Base-by-base conservation (phyloP, 2,329 filamentous ascomycete species). In the Exophiala dermatitidis region DNA sequence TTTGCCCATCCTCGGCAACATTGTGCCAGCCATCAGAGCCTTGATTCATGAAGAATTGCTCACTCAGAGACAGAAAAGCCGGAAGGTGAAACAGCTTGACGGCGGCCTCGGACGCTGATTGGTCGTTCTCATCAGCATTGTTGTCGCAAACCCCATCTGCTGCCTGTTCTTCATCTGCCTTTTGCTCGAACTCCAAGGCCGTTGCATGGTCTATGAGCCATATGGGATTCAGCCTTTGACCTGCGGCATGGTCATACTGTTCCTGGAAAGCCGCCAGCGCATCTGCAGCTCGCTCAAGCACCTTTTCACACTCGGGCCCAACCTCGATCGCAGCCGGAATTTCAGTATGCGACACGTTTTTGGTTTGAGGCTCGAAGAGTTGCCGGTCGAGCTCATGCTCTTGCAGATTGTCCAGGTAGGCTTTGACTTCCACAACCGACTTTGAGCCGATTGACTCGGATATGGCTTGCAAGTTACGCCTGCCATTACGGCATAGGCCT, bases 291-390 rank as follows among this genome's bases (percentile, higher is more conserved):
- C 77, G 69, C 48, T 94, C 86, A 5, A 95, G 75, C 3, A 79
- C 76, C 5, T 72, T 68, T 60, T 79, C 83, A 63, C 86, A 88
- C 53, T 82, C 77, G 26, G 75, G 70, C 62, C 83, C 81, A 29
- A 95, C 69, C 66, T 96, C 89, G 1, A 79, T 65, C 0, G 90
- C 90, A 1, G 87, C 83, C 1, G 85, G 84, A 1, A 88, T 71
- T 50, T 89, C 82, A 7, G 73, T 71, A 49, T 76, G 66, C 29
- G 72, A 68, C 31, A 81, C 59, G 29, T 67, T 60, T 64, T 72
- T 66, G 4, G 69, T 64, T 40, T 67, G 63, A 48, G 54, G 50
- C 12, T 65, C 61, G 31, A 60, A 69, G 12, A 63, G 56, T 59
- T 72, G 72, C 37, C 75, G 71, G 26, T 69, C 65, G 34, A 74